Evolutionary conservation across 176 grass and related monocot species (phyloP), one percentile per base, ranked within the genome.

Genomic region (Stipa capillata): DNA sequence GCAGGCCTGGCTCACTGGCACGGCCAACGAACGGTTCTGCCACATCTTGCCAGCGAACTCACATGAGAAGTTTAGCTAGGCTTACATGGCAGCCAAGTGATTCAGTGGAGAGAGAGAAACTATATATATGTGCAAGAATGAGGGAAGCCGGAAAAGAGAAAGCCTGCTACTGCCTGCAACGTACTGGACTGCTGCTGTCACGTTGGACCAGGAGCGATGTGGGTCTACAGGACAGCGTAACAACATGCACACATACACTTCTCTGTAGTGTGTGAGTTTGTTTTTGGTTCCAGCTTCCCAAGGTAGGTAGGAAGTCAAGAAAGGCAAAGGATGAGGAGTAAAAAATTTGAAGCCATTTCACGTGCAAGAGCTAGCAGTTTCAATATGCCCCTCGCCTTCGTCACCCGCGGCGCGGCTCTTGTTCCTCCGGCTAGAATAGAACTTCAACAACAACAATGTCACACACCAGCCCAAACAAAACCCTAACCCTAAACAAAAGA

Each of bases 301-400:
- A 84, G 70, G 76, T n/a, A n/a, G n/a, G n/a, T n/a, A 77, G 35
- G 35, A 39, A 79, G 68, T 47, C 59, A 73, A 74, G 74, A 85
- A 80, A 69, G 54, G 69, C 15, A 79, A 80, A 60, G 13, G 31
- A 63, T 53, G 83, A 76, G 65, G n/a, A n/a, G n/a, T n/a, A 23
- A 16, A 66, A 74, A 82, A 69, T 50, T 59, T 25, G 16, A 1
- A 75, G n/a, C 45, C 33, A 25, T 58, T 73, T 87, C 91, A 93
- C 91, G 86, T 93, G 92, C 73, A 32, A 91, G n/a, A n/a, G n/a
- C n/a, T n/a, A n/a, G 75, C 74, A 91, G 82, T 88, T n/a, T 31
- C 47, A 48, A 18, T 31, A 33, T 70, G 49, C 13, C 37, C 42
- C n/a, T n/a, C n/a, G 12, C 59, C 18, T 17, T 71, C 67, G 67